Evolutionary conservation across 2,329 filamentous ascomycete genomes (phyloP).

Genomic region (Calonectria pseudoreteaudii): DNA sequence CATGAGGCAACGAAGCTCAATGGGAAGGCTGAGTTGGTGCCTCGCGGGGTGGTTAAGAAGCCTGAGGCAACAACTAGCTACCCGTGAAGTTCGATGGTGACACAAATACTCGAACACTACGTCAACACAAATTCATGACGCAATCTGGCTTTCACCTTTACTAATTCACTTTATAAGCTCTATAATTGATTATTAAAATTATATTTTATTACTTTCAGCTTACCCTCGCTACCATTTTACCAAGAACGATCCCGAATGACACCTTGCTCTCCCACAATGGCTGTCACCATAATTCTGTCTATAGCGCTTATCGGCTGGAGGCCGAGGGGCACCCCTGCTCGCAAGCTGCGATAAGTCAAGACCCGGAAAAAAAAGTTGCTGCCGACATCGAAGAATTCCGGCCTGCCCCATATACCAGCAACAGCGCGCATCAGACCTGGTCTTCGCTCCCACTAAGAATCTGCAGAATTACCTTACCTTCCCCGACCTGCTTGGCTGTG

Average conservation of each 20-base stretch:
- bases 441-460: constrained; percentile 30
- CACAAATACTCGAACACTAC: constrained; percentile 16
- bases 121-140: not conserved
- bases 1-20: constrained; percentile 46
- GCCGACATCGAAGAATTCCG: constrained; percentile 35
- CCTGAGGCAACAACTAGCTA: constrained; percentile 48
- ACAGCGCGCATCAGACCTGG: constrained; percentile 37
- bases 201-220: not conserved
- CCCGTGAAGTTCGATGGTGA: not conserved
- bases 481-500: constrained; percentile 15
- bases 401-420: constrained; percentile 32
- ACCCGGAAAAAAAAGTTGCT: constrained; percentile 45
- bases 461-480: constrained; percentile 34
- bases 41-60: constrained; percentile 39
- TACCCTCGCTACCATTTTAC: not conserved
- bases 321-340: constrained; percentile 32
- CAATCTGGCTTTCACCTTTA: not conserved
- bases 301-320: constrained; percentile 12
- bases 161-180: not conserved
- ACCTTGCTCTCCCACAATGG: not conserved
- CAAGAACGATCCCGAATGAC: not conserved
- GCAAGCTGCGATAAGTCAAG: constrained; percentile 38
- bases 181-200: not conserved
- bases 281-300: constrained; percentile 35
- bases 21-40: constrained; percentile 50